phyloP scores from a whole-genome alignment of 495 filamentous ascomycete genomes.

The Oleoguttula mirabilis region DNA sequence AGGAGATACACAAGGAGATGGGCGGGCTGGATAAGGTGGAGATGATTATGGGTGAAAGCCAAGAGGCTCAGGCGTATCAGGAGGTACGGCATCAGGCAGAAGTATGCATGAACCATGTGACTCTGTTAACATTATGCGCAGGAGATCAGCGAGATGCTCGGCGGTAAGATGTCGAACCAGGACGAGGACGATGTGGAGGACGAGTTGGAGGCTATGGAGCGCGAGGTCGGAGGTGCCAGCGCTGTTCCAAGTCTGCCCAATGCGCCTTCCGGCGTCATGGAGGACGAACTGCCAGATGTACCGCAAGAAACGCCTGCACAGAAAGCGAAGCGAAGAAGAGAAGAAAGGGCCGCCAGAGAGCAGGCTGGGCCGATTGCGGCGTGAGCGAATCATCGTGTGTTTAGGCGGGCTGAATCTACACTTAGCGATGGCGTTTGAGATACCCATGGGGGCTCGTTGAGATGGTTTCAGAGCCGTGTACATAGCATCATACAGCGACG shows the following conservation, averaged over 20 bases:
- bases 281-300: slow-evolving; percentile 26
- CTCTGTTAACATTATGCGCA: slow-evolving; percentile 31
- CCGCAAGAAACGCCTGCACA: slow-evolving; percentile 23
- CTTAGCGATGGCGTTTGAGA: slow-evolving; percentile 18
- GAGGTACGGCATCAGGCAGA: slow-evolving; percentile 48
- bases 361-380: slow-evolving; percentile 23
- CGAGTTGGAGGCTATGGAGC: slow-evolving; percentile 70
- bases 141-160: slow-evolving; percentile 86
- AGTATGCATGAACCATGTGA: slow-evolving; percentile 6
- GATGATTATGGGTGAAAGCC: slow-evolving; percentile 82
- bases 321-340: slow-evolving; percentile 20
- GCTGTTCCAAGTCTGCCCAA: slow-evolving; percentile 42
- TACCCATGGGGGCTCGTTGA: not conserved
- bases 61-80: slow-evolving; percentile 80
- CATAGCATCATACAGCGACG: too few relatives aligned
- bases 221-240: slow-evolving; percentile 42
- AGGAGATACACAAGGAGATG: slow-evolving; percentile 91
- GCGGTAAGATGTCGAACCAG: slow-evolving; percentile 70
- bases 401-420: slow-evolving; percentile 3
- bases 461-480: too few relatives aligned
- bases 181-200: slow-evolving; percentile 98
- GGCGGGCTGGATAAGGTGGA: slow-evolving; percentile 86
- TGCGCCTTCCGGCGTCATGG: slow-evolving; percentile 36
- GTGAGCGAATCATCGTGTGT: slow-evolving; percentile 8
- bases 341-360: slow-evolving; percentile 18